Percentiles rank a stretch among this genome's conserved stretches.
These are phyloP conservation scores for Parathielavia hyrcaniae DNA, from an alignment of 495 filamentous ascomycete species.

Conservation along the genomic window DNA sequence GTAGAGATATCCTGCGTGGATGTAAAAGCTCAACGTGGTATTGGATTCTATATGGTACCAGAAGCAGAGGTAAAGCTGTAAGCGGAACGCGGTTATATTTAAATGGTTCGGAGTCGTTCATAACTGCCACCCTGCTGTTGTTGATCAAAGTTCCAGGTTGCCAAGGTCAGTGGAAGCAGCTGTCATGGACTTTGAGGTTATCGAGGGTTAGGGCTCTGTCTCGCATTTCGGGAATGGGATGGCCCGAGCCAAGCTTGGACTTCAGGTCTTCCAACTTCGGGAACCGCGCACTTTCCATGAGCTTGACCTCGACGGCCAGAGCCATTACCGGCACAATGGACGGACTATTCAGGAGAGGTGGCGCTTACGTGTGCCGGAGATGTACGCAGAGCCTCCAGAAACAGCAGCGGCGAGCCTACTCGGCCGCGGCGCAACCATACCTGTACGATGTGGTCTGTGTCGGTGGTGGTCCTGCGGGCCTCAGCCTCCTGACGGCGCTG, in stretches of 20 bases:
- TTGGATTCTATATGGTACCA: background rate
- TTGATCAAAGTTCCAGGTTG: too few species aligned
- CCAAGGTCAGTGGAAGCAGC: too few species aligned
- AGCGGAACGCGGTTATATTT: too few species aligned
- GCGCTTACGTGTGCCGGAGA: slow-evolving; percentile 40
- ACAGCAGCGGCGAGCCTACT: slow-evolving; percentile 33
- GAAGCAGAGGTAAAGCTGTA: background rate
- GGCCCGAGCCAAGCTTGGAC: slow-evolving; percentile 2
- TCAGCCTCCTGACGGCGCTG: slow-evolving; percentile 80
- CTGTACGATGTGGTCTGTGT: slow-evolving; percentile 95
- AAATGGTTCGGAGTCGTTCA: too few species aligned
- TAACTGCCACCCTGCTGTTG: too few species aligned
- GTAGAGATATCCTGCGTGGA: background rate
- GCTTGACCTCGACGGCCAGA: background rate
- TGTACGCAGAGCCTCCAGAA: slow-evolving; percentile 39
- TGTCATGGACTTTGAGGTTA: too few species aligned
- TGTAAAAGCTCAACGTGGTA: background rate
- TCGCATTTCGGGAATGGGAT: background rate
- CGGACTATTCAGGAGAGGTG: slow-evolving; percentile 18
- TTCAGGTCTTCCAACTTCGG: background rate
- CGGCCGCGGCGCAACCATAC: slow-evolving; percentile 40
- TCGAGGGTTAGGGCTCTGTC: slow-evolving; percentile 11
- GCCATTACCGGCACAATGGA: slow-evolving; percentile 21
- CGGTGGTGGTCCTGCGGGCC: slow-evolving; percentile 90
- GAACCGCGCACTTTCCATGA: background rate